Evolutionary conservation across 2,329 filamentous ascomycete species (phyloP).

Genomic region (Calonectria crousiana): DNA sequence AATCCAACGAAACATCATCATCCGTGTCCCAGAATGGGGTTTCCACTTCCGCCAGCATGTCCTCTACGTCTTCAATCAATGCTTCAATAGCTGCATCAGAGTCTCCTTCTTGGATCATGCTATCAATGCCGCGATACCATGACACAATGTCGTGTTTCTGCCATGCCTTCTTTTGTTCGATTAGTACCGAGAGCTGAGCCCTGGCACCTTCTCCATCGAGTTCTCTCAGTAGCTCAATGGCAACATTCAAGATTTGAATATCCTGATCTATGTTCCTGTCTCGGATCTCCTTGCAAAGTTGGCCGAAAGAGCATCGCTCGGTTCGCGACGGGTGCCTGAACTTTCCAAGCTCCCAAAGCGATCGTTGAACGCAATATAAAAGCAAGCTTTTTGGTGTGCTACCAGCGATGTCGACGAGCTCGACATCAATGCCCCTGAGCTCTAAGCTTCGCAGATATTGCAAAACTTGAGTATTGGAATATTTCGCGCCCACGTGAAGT

Average conservation of each 20-base stretch:
- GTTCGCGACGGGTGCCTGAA: not conserved
- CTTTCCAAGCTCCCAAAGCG: not conserved
- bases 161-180: not conserved
- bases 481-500: not conserved
- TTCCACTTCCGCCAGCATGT: not conserved
- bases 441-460: not conserved
- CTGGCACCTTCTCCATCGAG: not conserved
- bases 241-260: not conserved
- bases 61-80: not conserved
- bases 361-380: not conserved
- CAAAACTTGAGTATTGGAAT: not conserved
- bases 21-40: not conserved
- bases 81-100: not conserved
- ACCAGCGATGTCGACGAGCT: rapidly evolving
- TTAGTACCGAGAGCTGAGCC: not conserved
- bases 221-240: not conserved
- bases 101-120: not conserved
- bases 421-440: not conserved
- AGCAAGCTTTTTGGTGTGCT: not conserved
- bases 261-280: not conserved
- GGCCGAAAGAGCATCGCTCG: not conserved
- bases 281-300: not conserved
- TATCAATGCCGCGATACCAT: conserved; percentile 28
- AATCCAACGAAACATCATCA: not conserved
- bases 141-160: not conserved